These are phyloP conservation scores for Aureobasidium sp. DNA, from an alignment of 2,329 filamentous ascomycete species.

Conservation along the genomic window DNA sequence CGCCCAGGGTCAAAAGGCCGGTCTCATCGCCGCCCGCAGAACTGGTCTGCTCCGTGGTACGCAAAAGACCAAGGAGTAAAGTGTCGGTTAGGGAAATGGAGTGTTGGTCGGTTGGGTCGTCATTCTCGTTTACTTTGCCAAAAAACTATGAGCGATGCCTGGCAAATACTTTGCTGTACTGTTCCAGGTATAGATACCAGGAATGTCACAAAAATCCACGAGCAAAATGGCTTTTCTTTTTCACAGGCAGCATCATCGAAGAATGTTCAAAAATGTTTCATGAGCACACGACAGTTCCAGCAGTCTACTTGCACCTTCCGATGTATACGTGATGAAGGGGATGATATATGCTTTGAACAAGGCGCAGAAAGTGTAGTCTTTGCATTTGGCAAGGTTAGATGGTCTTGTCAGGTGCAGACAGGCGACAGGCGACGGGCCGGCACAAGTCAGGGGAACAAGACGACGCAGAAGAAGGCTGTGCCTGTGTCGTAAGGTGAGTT, in stretches of 20 bases:
- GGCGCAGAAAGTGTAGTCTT: neutral
- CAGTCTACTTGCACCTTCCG: neutral
- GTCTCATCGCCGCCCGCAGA: slow-evolving; percentile 99
- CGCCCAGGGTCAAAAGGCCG: slow-evolving; percentile 97
- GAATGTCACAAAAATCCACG: slow-evolving; percentile 13
- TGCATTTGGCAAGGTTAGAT: neutral
- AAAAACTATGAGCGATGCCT: slow-evolving; percentile 13
- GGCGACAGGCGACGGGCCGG: neutral
- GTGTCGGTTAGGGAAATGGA: slow-evolving; percentile 20
- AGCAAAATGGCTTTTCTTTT: slow-evolving; percentile 11
- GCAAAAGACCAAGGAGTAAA: slow-evolving; percentile 93
- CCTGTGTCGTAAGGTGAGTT: neutral
- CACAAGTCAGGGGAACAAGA: neutral
- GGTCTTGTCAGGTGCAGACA: neutral
- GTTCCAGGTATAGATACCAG: slow-evolving; percentile 11
- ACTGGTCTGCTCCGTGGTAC: slow-evolving; percentile 99
- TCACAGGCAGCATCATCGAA: slow-evolving; percentile 19
- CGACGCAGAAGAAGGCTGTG: slow-evolving; percentile 3
- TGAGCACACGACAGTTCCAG: neutral
- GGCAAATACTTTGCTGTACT: slow-evolving; percentile 13
- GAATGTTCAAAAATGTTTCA: slow-evolving; percentile 59
- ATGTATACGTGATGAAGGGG: neutral
- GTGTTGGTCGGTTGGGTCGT: slow-evolving; percentile 23
- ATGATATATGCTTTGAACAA: neutral
- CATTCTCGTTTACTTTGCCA: slow-evolving; percentile 15